Percentiles rank a stretch among this genome's conserved stretches.
phyloP scores from a whole-genome alignment of 2,329 filamentous ascomycete species.

The Colletotrichum magnum region DNA sequence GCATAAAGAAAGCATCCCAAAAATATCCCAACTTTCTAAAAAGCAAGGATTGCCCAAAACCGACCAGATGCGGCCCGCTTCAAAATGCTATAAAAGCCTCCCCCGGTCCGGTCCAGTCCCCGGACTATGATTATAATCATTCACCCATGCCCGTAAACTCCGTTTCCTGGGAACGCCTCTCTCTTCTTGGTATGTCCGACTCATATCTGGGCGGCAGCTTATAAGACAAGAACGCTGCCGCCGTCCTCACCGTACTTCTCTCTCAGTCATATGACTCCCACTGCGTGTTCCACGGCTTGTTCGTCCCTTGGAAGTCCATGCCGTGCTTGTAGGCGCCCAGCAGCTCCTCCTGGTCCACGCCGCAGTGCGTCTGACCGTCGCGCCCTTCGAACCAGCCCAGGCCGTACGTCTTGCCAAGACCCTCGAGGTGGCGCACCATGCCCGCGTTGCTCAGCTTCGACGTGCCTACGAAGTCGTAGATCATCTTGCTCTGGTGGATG shows the following conservation, averaged over 20 bases:
- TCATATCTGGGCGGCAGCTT: background rate
- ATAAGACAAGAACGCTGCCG: no score
- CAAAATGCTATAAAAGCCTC: conserved; percentile 7
- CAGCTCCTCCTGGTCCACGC: conserved; percentile 83
- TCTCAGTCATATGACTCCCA: conserved; percentile 51
- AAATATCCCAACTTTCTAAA: background rate
- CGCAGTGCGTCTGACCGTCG: conserved; percentile 81
- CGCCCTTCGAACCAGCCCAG: conserved; percentile 83
- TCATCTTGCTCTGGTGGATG: conserved; percentile 85
- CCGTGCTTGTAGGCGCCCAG: conserved; percentile 76
- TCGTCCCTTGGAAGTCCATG: conserved; percentile 61
- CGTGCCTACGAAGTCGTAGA: conserved; percentile 81
- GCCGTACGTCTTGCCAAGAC: conserved; percentile 77
- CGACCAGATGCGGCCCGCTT: conserved; percentile 6
- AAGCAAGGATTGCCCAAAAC: background rate
- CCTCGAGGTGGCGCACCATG: conserved; percentile 74
- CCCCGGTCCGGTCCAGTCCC: background rate
- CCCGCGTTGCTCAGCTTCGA: conserved; percentile 71
- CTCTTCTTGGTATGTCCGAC: background rate
- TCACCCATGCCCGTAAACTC: conserved; percentile 3
- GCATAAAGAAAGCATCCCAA: background rate
- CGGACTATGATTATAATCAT: background rate
- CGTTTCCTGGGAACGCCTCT: background rate
- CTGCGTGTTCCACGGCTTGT: conserved; percentile 65
- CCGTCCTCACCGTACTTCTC: background rate